Evolutionary conservation across 345 rosid species (phyloP).

Genomic region (Rhodamnia rubescens): DNA sequence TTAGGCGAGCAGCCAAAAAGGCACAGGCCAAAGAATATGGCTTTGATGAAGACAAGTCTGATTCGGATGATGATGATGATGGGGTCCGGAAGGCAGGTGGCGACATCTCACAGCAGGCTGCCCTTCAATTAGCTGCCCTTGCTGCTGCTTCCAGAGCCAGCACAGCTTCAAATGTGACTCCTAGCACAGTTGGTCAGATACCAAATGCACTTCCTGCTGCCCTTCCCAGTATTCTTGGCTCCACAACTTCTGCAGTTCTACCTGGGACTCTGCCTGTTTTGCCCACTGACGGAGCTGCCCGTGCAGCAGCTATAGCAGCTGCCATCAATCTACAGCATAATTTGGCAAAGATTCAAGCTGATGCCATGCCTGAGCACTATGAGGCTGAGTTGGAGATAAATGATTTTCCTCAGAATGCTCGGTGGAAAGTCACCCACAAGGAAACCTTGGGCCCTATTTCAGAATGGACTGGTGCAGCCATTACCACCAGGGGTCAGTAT

Average conservation of each 20-base stretch:
- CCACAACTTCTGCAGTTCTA: slow-evolving; percentile 19
- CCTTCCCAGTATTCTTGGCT: slow-evolving; percentile 26
- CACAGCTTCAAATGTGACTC: slow-evolving; percentile 17
- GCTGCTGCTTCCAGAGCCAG: slow-evolving; percentile 52
- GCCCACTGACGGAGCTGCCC: slow-evolving; percentile 62
- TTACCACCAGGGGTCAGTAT: slow-evolving; percentile 84
- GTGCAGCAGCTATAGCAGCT: slow-evolving; percentile 88
- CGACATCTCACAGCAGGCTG: slow-evolving; percentile 67
- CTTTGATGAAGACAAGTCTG: slow-evolving; percentile 91
- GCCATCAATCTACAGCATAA: slow-evolving; percentile 83
- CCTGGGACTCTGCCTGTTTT: slow-evolving; percentile 26
- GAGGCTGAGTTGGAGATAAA: slow-evolving; percentile 95
- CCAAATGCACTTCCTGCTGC: slow-evolving; percentile 29
- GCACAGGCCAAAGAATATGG: slow-evolving; percentile 96
- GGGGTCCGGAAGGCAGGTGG: slow-evolving; percentile 87
- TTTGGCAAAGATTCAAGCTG: slow-evolving; percentile 88
- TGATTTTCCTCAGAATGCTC: slow-evolving; percentile 95
- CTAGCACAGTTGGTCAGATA: slow-evolving; percentile 24
- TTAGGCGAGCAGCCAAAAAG: slow-evolving; percentile 86
- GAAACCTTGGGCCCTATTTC: slow-evolving; percentile 97
- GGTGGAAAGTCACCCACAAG: slow-evolving; percentile 98
- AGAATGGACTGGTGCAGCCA: slow-evolving; percentile 94
- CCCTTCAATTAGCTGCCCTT: slow-evolving; percentile 59
- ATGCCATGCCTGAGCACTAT: slow-evolving; percentile 95
- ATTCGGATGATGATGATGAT: slow-evolving; percentile 91